phyloP scores from a whole-genome alignment of 768 basidiomycete genomes.

The Piloderma croceum region DNA sequence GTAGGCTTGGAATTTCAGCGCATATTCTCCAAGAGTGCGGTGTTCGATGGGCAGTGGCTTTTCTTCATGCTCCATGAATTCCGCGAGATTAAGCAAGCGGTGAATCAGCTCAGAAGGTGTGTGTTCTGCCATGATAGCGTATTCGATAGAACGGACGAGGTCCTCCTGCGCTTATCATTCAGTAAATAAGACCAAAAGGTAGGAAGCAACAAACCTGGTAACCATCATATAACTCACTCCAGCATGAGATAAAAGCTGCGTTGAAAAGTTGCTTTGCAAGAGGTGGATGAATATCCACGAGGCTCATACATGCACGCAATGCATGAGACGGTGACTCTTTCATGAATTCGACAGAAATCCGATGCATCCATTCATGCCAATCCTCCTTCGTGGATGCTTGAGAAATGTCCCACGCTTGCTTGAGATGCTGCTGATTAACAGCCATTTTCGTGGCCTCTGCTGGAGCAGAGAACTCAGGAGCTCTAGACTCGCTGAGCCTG shows the following conservation, averaged over 20 bases:
- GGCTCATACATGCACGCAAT: slow-evolving; percentile 90
- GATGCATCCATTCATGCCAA: slow-evolving; percentile 95
- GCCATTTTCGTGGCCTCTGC: slow-evolving; percentile 80
- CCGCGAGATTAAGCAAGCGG: slow-evolving; percentile 85
- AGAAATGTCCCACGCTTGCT: slow-evolving; percentile 92
- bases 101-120: slow-evolving; percentile 89
- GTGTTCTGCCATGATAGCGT: slow-evolving; percentile 69
- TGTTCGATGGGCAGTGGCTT: slow-evolving; percentile 92
- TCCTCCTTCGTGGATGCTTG: slow-evolving; percentile 73
- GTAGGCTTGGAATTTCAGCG: slow-evolving; percentile 88
- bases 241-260: slow-evolving; percentile 96
- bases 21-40: slow-evolving; percentile 88
- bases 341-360: slow-evolving; percentile 92
- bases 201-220: slow-evolving; percentile 66
- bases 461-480: slow-evolving; percentile 72
- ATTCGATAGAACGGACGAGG: slow-evolving; percentile 83
- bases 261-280: slow-evolving; percentile 95
- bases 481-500: slow-evolving; percentile 49
- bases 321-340: slow-evolving; percentile 98
- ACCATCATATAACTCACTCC: slow-evolving; percentile 92
- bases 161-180: slow-evolving; percentile 62
- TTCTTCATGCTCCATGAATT: slow-evolving; percentile 99
- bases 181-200: neutral
- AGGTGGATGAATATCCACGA: slow-evolving; percentile 88
- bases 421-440: slow-evolving; percentile 95